Evolutionary conservation across 1,284 basidiomycete species (phyloP).

Genomic region (Wallemia ichthyophaga): DNA sequence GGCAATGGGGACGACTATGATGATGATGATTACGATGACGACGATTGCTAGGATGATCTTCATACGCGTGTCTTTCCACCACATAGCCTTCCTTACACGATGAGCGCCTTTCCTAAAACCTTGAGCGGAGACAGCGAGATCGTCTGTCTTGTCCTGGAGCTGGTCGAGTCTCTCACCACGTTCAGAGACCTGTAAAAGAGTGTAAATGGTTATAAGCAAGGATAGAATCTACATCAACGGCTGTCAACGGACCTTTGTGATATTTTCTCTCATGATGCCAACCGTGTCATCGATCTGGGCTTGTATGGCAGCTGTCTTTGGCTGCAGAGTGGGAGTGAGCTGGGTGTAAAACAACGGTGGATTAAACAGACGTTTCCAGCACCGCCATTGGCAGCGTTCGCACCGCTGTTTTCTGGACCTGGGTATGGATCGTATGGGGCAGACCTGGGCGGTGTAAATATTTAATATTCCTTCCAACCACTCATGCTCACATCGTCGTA

Average conservation of each 20-base stretch:
- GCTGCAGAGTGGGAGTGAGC: not conserved
- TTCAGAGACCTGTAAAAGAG: conserved; percentile 55
- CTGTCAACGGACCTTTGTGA: conserved; percentile 28
- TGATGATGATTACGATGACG: conserved; percentile 58
- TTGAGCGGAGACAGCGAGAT: conserved; percentile 90
- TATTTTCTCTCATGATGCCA: conserved; percentile 92
- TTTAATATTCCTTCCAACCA: not conserved
- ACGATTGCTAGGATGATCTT: conserved; percentile 31
- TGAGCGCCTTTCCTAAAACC: conserved; percentile 92
- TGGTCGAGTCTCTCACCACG: conserved; percentile 78
- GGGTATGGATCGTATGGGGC: conserved; percentile 2
- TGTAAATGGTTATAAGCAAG: no score
- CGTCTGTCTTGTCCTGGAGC: conserved; percentile 95
- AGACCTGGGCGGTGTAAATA: not conserved
- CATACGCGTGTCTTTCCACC: conserved; percentile 92
- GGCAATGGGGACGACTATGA: conserved; percentile 75
- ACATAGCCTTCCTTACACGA: conserved; percentile 80
- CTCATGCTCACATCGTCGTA: not conserved
- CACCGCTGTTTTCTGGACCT: not conserved
- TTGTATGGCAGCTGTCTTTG: conserved; percentile 63
- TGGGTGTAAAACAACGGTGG: not conserved
- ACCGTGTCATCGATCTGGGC: conserved; percentile 82
- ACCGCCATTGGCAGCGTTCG: not conserved
- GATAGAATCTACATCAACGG: not conserved
- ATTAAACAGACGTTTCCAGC: not conserved